phyloP scores from a whole-genome alignment of 2,329 filamentous ascomycete species.

The Metarhizium guizhouense region DNA sequence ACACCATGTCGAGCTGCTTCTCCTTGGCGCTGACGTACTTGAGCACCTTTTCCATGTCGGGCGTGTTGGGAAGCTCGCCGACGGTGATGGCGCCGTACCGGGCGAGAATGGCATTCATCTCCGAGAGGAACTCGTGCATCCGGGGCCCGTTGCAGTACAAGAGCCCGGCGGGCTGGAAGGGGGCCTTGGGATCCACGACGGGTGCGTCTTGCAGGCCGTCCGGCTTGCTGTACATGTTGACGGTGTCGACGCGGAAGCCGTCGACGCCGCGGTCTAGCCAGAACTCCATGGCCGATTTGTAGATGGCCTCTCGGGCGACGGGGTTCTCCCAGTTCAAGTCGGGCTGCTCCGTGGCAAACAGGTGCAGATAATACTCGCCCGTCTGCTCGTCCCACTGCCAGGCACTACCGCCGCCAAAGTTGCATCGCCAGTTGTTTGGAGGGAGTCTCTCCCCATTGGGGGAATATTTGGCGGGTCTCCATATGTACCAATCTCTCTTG shows the following conservation, averaged over 20 bases:
- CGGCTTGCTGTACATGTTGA: conserved; percentile 63
- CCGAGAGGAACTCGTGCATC: conserved; percentile 58
- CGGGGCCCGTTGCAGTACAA: conserved; percentile 59
- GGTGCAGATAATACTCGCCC: conserved; percentile 65
- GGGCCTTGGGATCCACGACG: conserved; percentile 34
- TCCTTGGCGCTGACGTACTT: conserved; percentile 49
- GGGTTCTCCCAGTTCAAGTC: conserved; percentile 81
- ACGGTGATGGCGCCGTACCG: conserved; percentile 61
- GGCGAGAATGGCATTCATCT: conserved; percentile 54
- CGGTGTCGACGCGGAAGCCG: conserved; percentile 67
- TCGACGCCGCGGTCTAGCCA: conserved; percentile 69
- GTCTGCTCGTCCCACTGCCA: conserved; percentile 69
- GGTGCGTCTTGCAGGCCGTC: conserved; percentile 50
- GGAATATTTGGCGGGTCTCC: conserved; percentile 42
- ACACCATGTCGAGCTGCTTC: conserved; percentile 60
- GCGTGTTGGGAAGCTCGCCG: conserved; percentile 58
- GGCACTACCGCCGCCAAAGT: conserved; percentile 49
- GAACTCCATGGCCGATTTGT: conserved; percentile 64
- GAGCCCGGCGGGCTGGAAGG: conserved; percentile 43
- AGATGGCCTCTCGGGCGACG: conserved; percentile 58
- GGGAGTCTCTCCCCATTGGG: conserved; percentile 53
- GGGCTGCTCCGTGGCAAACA: conserved; percentile 69
- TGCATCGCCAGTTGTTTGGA: conserved; percentile 67
- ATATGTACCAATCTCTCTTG: conserved; percentile 63
- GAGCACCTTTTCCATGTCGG: conserved; percentile 46